These are phyloP conservation scores for Trichoderma simmonsii DNA, from an alignment of 2,329 filamentous ascomycete genomes.

Conservation along the genomic window DNA sequence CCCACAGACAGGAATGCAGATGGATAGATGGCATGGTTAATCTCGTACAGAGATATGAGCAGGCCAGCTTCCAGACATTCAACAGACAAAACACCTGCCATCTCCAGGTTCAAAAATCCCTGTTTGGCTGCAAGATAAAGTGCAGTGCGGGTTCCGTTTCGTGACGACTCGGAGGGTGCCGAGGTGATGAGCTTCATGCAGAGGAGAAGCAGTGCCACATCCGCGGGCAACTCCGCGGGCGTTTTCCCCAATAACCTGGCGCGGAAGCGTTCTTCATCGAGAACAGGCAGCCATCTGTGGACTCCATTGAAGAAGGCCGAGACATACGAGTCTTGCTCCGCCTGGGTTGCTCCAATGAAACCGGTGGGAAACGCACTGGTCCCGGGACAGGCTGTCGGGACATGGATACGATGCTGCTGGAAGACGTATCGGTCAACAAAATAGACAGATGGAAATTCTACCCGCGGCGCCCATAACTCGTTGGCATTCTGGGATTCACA, in stretches of 20 bases:
- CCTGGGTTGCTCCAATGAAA: background rate
- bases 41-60: background rate
- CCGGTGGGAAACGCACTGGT: background rate
- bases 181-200: background rate
- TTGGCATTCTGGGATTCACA: background rate
- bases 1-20: background rate
- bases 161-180: background rate
- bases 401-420: background rate
- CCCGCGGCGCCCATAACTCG: background rate
- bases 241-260: background rate
- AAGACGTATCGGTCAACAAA: background rate
- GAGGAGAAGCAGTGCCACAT: background rate
- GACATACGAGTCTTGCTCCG: background rate
- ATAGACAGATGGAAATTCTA: background rate
- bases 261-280: background rate
- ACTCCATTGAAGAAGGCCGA: background rate
- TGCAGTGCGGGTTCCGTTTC: background rate
- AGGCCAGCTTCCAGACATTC: background rate
- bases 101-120: background rate
- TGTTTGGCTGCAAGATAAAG: background rate
- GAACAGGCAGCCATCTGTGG: background rate
- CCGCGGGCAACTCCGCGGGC: background rate
- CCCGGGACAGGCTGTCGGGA: background rate
- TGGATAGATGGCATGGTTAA: background rate
- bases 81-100: background rate